Evolutionary conservation across 768 basidiomycete species (phyloP).

Genomic region (Mycena kentingensis): DNA sequence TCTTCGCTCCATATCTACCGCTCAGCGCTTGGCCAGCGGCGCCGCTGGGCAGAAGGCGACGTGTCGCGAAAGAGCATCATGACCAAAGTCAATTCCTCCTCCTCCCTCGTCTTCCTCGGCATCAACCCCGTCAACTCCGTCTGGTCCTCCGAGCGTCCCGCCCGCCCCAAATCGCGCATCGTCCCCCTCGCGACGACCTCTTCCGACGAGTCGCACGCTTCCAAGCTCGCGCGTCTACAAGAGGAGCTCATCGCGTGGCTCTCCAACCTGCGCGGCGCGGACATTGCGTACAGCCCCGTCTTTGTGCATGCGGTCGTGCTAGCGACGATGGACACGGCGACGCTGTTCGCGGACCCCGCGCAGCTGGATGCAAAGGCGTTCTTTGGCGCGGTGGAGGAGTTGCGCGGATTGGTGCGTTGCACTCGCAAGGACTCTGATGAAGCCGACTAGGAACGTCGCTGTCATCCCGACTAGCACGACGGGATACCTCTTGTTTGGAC

Average conservation of each 20-base stretch:
- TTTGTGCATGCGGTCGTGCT: slow-evolving; percentile 91
- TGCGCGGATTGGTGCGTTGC: slow-evolving; percentile 35
- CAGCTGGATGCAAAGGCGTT: slow-evolving; percentile 54
- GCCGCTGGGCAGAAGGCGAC: no score
- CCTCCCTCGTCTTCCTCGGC: slow-evolving; percentile 63
- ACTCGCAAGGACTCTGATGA: slow-evolving; percentile 54
- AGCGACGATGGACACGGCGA: slow-evolving; percentile 53
- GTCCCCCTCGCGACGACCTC: slow-evolving; percentile 74
- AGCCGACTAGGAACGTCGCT: slow-evolving; percentile 76
- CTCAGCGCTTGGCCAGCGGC: no score
- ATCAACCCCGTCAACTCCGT: slow-evolving; percentile 79
- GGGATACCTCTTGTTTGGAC: slow-evolving; percentile 42
- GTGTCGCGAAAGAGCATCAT: no score
- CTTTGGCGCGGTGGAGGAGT: slow-evolving; percentile 59
- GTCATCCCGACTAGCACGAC: slow-evolving; percentile 83
- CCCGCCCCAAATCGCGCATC: slow-evolving; percentile 65
- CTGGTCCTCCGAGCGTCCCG: slow-evolving; percentile 70
- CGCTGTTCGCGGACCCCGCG: slow-evolving; percentile 69
- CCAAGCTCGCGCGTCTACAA: slow-evolving; percentile 75
- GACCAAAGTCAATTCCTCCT: no score
- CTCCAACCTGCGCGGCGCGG: slow-evolving; percentile 88
- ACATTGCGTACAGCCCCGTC: slow-evolving; percentile 88
- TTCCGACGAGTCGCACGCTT: slow-evolving; percentile 62
- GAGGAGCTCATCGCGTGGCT: slow-evolving; percentile 84
- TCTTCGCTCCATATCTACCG: no score